Base-by-base conservation (phyloP, 2,329 filamentous ascomycete species). In the Sphaerulina musiva region DNA sequence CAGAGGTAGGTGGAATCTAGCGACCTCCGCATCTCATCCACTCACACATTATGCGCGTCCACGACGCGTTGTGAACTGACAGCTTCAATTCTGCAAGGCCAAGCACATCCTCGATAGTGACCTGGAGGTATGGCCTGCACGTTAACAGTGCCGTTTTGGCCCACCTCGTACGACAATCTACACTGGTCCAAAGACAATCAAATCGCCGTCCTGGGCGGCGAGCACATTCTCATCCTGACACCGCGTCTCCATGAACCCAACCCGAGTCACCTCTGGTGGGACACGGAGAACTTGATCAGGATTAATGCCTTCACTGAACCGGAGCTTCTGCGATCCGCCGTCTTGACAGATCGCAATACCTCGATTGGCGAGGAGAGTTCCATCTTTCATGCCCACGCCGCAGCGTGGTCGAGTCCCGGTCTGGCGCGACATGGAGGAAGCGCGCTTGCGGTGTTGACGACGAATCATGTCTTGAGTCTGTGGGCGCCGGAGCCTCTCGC, bases 281-380 rank as follows among this genome's bases (percentile, higher is more conserved):
- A 56, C 34, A 64, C 57, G 14, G 60, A 67, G 54, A 54, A 53
- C 41, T 62, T 69, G 29, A 67, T 84, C 52, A 72, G 72, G 42
- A 73, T 73, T 50, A 80, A 80, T 59, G 64, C 73, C 50, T 84
- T 83, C 64, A 77, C 76, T 1, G 63, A 69, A 9, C 66, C 70
- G 6, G 81, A 84, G 62, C 61, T 75, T 1, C 71, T 73, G 3
- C 58, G 70, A 17, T 73, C 75, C 48, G 66, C 74, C 9, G 75
- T 78, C 8, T 72, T 76, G 12, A 69, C 73, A 10, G 71, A 76
- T 31, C 62, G 70, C 11, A 68, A 73, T 14, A 80, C 78, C 62
- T 83, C 80, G 0, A 63, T 83, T 23, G 81, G 80, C 2, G 79
- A 81, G 58, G 81, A 84, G 62, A 76, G 81, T 49, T 83, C 80